Evolutionary conservation across 225 moss, liverwort and hornwort genomes (phyloP), one percentile per base, ranked within the genome.

Genomic region (Ulota crispa): DNA sequence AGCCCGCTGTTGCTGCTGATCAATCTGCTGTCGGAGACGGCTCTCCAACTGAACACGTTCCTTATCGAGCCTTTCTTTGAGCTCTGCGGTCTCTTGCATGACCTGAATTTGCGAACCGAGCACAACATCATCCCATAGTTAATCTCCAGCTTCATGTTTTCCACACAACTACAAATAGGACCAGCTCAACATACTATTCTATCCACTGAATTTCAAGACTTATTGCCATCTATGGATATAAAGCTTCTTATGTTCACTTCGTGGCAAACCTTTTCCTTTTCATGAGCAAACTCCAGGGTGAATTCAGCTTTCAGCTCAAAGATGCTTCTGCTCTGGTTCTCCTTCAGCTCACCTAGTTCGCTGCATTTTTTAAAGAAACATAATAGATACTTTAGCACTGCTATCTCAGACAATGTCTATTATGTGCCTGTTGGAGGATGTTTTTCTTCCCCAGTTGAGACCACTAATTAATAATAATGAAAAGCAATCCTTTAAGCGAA

Each of bases 241-340:
- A 24, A 32, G 66, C 26, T 59, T 85, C 21, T 65, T 65, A 37
- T 62, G 13, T n/a, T 84, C 56, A 62, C 75, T 82, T 68, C 67
- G 32, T 54, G 41, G 80, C 94, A 76, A 84, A 96, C 94, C 94
- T 96, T 96, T 85, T 96, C 90, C 81, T 93, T 96, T 81, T 92
- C 96, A 83, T 90, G 96, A 78, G 96, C 91, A 87, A 94, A 87
- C 88, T 96, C 93, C 85, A 93, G 70, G 26, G 92, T 89, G 74
- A 85, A 96, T 74, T 93, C 92, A 77, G 92, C 92, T 89, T 96
- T 96, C 82, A 94, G 87, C 79, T 93, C 96, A 85, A 86, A 93
- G 85, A 92, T 85, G 32, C 87, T 91, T 84, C 88, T 83, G 83
- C 81, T 84, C 79, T 92, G 92, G 72, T 84, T 91, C 84, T 94